These are phyloP conservation scores for Globisporangium abappressorium DNA, from an alignment of 352 stramenopile genomes.

Conservation along the genomic window DNA sequence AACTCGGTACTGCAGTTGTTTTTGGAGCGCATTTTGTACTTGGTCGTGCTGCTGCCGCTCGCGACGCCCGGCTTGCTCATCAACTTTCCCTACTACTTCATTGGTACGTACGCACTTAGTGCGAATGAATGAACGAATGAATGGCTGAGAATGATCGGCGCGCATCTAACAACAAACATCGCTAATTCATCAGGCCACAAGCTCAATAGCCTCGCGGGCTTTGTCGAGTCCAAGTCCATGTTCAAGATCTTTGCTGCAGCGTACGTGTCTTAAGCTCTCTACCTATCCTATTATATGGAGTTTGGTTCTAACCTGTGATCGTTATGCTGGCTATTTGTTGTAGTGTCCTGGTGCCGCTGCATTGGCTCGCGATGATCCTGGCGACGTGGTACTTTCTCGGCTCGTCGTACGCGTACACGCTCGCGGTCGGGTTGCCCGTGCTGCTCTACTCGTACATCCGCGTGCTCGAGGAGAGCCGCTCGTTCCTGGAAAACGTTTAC, in stretches of 20 bases:
- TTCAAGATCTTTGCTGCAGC: constrained; percentile 74
- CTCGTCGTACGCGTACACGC: constrained; percentile 51
- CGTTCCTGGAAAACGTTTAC: constrained; percentile 71
- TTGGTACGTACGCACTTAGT: constrained; percentile 35
- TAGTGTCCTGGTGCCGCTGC: constrained; percentile 62
- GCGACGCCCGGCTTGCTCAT: constrained; percentile 63
- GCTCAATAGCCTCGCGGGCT: constrained; percentile 64
- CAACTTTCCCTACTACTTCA: constrained; percentile 78
- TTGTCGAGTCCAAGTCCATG: constrained; percentile 74
- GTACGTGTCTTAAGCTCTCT: constrained; percentile 27
- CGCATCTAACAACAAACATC: not conserved
- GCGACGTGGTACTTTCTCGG: constrained; percentile 51
- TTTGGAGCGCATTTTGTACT: constrained; percentile 59
- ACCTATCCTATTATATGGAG: not conserved
- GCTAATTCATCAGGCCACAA: constrained; percentile 43
- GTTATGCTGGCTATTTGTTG: constrained; percentile 5
- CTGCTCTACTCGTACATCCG: constrained; percentile 78
- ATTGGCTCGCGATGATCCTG: constrained; percentile 66
- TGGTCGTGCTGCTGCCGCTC: constrained; percentile 68
- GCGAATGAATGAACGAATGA: not conserved
- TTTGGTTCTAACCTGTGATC: constrained; percentile 11
- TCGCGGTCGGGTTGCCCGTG: constrained; percentile 55
- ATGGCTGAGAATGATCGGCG: not conserved
- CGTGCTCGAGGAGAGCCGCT: constrained; percentile 72
- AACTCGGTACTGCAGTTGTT: constrained; percentile 61